Base-by-base conservation (phyloP, 306 rosid genomes). In the Lathyrus sativus region DNA sequence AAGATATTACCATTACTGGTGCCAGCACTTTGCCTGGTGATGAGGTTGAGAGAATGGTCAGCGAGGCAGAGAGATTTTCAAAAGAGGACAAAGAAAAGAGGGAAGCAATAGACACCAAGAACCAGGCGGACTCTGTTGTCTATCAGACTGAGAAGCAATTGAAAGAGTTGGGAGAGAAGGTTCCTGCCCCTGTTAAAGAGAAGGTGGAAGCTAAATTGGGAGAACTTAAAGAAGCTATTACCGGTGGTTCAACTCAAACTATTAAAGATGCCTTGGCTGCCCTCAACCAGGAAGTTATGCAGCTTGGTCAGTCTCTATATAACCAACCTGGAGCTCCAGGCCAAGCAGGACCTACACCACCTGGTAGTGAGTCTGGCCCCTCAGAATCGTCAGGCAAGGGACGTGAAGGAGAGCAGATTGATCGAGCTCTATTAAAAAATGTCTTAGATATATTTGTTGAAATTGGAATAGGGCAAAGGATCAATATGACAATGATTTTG, bases 281-380 rank as follows among this genome's bases (percentile, higher is more conserved):
- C 74, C 95, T 92, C 13, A 92, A 92, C 43, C 98, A 92, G 82
- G 98, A 92, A 77, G 96, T 91, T 13, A 91, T 91, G 97, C 97
- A 91, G 76, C 79, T 92, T 46, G 95, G 96, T 11, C 95, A 92
- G 75, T 89, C 96, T 35, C 80, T 89, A 4, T 91, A 91, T 88
- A 89, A 91, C 82, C 97, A 91, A 73, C 91, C 96, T 0, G 92
- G 95, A 71, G 82, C 91, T 42, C 56, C 82, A 2, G 88, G 90
- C 0, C 7, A 41, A 58, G 73, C 79, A 6, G 88, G 88, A 3
- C 81, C 88, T 50, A n/a, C 93, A 1, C 70, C 89, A 1, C 88
- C 93, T 0, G 92, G 89, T 28, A 74, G 63, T 0, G 96, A 89
- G 56, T 35, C 97, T 46, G 95, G 95, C 17, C 81, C 95, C 2